Conservation (phyloP, 768 basidiomycete genomes). For the Chalciporus sphaerocephalus region DNA sequence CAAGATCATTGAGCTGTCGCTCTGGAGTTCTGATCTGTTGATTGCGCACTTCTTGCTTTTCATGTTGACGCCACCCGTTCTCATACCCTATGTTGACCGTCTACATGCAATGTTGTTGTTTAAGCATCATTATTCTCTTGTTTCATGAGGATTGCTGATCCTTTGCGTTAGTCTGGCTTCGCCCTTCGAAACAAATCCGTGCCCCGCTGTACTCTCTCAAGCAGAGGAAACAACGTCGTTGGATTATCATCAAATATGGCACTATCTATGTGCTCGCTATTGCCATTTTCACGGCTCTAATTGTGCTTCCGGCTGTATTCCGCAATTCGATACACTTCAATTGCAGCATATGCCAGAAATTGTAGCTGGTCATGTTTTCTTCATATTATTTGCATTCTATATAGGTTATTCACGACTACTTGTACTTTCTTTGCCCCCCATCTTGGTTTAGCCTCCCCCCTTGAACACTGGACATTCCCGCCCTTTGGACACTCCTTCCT, state of each 20-base stretch:
- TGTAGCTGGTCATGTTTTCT: slow-evolving; percentile 44
- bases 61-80: slow-evolving; percentile 81
- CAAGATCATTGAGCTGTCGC: slow-evolving; percentile 93
- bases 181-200: slow-evolving; percentile 90
- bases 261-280: slow-evolving; percentile 68
- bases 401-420: slow-evolving; percentile 28
- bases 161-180: slow-evolving; percentile 74
- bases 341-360: slow-evolving; percentile 64
- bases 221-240: slow-evolving; percentile 83
- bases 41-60: slow-evolving; percentile 84
- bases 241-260: slow-evolving; percentile 86
- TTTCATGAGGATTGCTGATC: slow-evolving; percentile 14
- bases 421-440: slow-evolving; percentile 20
- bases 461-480: slow-evolving; percentile 12
- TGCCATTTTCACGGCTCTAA: slow-evolving; percentile 66
- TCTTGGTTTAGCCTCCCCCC: slow-evolving; percentile 1
- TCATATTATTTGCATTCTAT: slow-evolving; percentile 25
- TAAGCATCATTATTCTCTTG: slow-evolving; percentile 39
- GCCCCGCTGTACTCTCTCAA: slow-evolving; percentile 88
- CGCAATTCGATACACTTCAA: slow-evolving; percentile 54
- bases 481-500: slow-evolving; percentile 12
- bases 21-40: slow-evolving; percentile 94
- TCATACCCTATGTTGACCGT: slow-evolving; percentile 89
- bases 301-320: slow-evolving; percentile 66
- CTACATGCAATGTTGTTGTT: slow-evolving; percentile 89